Conservation (phyloP, 1,284 basidiomycete species). For the Austroboletus niveus region DNA sequence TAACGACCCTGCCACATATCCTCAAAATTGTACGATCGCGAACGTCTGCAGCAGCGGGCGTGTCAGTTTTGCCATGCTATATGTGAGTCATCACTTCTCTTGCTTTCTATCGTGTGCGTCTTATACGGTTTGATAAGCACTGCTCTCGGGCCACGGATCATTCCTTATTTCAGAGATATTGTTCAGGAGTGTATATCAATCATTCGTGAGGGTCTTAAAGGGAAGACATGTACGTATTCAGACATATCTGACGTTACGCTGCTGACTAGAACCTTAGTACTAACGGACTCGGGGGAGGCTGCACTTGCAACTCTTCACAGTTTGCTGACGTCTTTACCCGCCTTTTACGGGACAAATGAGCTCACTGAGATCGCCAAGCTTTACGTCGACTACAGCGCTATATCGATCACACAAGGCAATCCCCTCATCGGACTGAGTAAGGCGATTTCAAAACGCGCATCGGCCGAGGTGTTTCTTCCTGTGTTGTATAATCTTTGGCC, state of each 20-base stretch:
- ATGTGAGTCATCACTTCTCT: slow-evolving; percentile 42
- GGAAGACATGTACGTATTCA: slow-evolving; percentile 28
- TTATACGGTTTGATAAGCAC: slow-evolving; percentile 42
- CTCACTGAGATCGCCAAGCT: slow-evolving; percentile 55
- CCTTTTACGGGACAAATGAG: slow-evolving; percentile 70
- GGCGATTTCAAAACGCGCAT: slow-evolving; percentile 65
- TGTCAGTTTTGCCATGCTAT: slow-evolving; percentile 58
- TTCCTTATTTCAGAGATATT: slow-evolving; percentile 79
- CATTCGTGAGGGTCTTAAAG: slow-evolving; percentile 43
- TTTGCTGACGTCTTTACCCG: slow-evolving; percentile 60
- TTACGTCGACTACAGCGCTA: slow-evolving; percentile 47
- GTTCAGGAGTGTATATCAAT: slow-evolving; percentile 56
- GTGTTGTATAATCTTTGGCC: slow-evolving; percentile 62
- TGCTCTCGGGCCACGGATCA: slow-evolving; percentile 82
- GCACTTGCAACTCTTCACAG: slow-evolving; percentile 53
- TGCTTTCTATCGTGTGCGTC: slow-evolving; percentile 3
- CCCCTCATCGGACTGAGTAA: slow-evolving; percentile 45
- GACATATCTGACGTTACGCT: neutral
- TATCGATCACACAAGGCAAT: slow-evolving; percentile 26
- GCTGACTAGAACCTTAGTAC: slow-evolving; percentile 11
- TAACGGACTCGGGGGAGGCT: slow-evolving; percentile 31
- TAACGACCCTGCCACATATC: slow-evolving; percentile 57
- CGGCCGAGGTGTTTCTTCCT: slow-evolving; percentile 65
- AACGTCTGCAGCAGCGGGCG: slow-evolving; percentile 38
- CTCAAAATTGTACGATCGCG: slow-evolving; percentile 47